Evolutionary conservation across 257 asterid species (phyloP).

Genomic region (Forsythia viridissima): DNA sequence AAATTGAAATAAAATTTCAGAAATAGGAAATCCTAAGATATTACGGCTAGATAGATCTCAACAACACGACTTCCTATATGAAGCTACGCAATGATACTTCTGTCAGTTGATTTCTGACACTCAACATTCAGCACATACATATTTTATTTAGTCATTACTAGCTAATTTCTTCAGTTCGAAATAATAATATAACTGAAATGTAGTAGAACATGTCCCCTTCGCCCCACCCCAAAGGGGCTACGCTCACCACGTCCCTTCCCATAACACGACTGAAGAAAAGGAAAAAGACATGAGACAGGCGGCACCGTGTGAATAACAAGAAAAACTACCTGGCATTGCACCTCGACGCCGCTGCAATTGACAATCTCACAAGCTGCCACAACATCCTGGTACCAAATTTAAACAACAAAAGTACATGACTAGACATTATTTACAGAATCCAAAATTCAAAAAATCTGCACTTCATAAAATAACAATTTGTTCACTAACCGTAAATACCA

Average conservation of each 20-base stretch:
- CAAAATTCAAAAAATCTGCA: conserved; percentile 3
- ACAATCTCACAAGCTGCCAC: conserved; percentile 99
- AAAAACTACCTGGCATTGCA: conserved; percentile 65
- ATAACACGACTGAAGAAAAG: background rate
- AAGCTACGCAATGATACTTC: background rate
- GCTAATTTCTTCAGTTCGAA: background rate
- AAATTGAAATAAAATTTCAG: background rate
- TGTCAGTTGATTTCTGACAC: background rate
- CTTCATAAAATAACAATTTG: background rate
- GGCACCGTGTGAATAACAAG: background rate
- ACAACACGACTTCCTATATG: background rate
- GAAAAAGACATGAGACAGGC: background rate
- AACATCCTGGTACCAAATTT: conserved; percentile 65
- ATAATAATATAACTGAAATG: background rate
- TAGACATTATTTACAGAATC: background rate
- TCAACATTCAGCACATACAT: background rate
- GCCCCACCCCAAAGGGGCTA: background rate
- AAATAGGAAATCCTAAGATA: background rate
- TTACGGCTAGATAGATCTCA: background rate
- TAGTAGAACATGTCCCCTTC: background rate
- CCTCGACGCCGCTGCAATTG: conserved; percentile 82
- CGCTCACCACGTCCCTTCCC: background rate
- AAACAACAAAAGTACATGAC: conserved; percentile 27
- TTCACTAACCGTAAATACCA: conserved; percentile 79
- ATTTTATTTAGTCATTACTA: background rate